These are phyloP conservation scores for Talaromyces sp. DNA, from an alignment of 2,329 filamentous ascomycete species.

Conservation along the genomic window DNA sequence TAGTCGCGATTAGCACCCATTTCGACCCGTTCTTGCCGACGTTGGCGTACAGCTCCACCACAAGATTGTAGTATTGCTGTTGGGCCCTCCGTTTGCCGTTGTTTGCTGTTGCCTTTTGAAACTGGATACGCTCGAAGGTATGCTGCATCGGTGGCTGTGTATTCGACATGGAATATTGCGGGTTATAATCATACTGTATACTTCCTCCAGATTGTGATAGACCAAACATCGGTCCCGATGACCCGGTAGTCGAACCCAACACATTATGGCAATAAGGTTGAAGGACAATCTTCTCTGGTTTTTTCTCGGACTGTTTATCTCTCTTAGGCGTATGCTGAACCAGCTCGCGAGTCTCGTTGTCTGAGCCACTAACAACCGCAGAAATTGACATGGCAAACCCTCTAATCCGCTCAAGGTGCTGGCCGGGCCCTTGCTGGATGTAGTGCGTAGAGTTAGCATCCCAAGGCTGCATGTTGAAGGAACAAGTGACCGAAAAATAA, in stretches of 20 bases:
- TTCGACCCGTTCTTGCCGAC: conserved; percentile 41
- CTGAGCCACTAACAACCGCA: conserved; percentile 70
- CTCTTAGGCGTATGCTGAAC: conserved; percentile 89
- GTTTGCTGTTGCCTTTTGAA: conserved; percentile 89
- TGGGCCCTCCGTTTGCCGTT: conserved; percentile 86
- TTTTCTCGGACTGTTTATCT: conserved; percentile 76
- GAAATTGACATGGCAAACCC: conserved; percentile 80
- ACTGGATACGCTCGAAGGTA: conserved; percentile 83
- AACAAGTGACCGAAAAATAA: conserved; percentile 81
- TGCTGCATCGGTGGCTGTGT: conserved; percentile 43
- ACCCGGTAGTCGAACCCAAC: conserved; percentile 23
- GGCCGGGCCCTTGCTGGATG: conserved; percentile 40
- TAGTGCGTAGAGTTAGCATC: conserved; percentile 50
- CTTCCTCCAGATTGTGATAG: conserved; percentile 19
- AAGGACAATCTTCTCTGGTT: conserved; percentile 64
- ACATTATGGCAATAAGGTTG: conserved; percentile 58
- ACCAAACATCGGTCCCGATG: conserved; percentile 13
- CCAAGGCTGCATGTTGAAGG: conserved; percentile 65
- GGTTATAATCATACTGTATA: conserved; percentile 28
- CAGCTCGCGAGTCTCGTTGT: conserved; percentile 71
- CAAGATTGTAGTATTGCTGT: conserved; percentile 88
- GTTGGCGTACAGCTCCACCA: conserved; percentile 75
- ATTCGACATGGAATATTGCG: conserved; percentile 25
- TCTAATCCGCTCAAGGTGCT: conserved; percentile 53
- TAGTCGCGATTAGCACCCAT: conserved; percentile 65